Conservation (phyloP, 148 eudicot genomes). For the Cornus florida region DNA sequence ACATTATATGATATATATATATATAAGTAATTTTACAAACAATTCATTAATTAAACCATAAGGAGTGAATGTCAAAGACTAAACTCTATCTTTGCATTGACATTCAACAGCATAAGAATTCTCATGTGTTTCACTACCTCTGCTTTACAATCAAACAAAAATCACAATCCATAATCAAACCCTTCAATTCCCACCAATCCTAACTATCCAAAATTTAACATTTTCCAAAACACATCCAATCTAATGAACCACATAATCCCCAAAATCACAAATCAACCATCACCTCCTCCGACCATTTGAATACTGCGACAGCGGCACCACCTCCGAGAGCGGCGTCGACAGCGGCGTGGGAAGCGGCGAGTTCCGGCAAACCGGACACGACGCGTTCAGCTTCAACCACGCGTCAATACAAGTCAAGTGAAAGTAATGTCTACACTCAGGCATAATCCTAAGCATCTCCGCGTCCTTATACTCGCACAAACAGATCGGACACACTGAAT, state of each 20-base stretch:
- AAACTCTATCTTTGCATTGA: neutral
- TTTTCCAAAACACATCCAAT: constrained; percentile 2
- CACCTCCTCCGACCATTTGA: constrained; percentile 67
- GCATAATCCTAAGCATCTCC: constrained; percentile 87
- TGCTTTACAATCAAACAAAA: neutral
- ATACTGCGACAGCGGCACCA: constrained; percentile 79
- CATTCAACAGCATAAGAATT: neutral
- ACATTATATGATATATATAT: too few relatives aligned
- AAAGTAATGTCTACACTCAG: constrained; percentile 77
- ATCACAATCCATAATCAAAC: neutral
- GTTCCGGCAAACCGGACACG: constrained; percentile 85
- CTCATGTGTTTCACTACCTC: neutral
- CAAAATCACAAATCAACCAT: constrained; percentile 11
- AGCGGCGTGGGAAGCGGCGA: constrained; percentile 92
- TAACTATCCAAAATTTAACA: constrained; percentile 1
- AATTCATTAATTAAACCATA: neutral
- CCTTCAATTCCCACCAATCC: neutral
- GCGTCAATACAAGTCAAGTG: constrained; percentile 77
- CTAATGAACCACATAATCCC: neutral
- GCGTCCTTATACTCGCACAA: constrained; percentile 74
- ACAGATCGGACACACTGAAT: constrained; percentile 67
- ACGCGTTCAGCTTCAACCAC: constrained; percentile 77
- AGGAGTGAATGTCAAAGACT: neutral
- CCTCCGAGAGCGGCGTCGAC: constrained; percentile 85
- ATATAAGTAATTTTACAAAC: neutral